These are phyloP conservation scores for Dictyostelium brefeldianum DNA, from an alignment of 78 protist species.

Conservation along the genomic window DNA sequence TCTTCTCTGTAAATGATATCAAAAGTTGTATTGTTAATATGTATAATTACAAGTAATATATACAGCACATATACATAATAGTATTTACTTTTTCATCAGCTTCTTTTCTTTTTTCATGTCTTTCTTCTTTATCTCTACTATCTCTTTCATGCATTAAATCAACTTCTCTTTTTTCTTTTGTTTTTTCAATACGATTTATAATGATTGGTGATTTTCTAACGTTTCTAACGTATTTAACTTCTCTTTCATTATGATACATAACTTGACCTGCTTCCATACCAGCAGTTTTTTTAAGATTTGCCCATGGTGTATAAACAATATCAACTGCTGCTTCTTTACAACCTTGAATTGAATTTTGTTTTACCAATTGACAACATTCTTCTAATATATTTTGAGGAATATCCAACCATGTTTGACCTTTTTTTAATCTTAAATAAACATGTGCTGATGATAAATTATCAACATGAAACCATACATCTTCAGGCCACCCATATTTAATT, in stretches of 20 bases:
- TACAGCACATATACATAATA: neutral
- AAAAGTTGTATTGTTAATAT: neutral
- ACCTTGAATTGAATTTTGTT: constrained; percentile 96
- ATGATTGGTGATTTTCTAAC: constrained; percentile 35
- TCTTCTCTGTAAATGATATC: neutral
- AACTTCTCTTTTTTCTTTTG: constrained; percentile 68
- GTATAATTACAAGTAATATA: neutral
- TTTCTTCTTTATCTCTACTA: constrained; percentile 46
- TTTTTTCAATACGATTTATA: constrained; percentile 73
- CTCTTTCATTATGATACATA: constrained; percentile 73
- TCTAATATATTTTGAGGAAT: constrained; percentile 92
- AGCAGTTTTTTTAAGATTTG: constrained; percentile 93
- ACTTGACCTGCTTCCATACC: constrained; percentile 97
- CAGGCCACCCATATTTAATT: constrained; percentile 94
- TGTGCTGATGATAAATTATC: constrained; percentile 96
- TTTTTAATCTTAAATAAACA: constrained; percentile 92
- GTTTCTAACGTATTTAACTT: constrained; percentile 38
- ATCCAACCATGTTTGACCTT: constrained; percentile 81
- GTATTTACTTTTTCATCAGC: constrained; percentile 13
- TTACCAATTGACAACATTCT: constrained; percentile 94
- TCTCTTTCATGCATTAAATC: constrained; percentile 60
- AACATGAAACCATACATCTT: constrained; percentile 97
- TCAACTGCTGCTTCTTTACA: constrained; percentile 77
- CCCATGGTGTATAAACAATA: constrained; percentile 95
- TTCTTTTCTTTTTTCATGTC: constrained; percentile 30